Evolutionary conservation across 495 filamentous ascomycete genomes (phyloP), one percentile per base, ranked within the genome.

Genomic region (Evernia prunastri): DNA sequence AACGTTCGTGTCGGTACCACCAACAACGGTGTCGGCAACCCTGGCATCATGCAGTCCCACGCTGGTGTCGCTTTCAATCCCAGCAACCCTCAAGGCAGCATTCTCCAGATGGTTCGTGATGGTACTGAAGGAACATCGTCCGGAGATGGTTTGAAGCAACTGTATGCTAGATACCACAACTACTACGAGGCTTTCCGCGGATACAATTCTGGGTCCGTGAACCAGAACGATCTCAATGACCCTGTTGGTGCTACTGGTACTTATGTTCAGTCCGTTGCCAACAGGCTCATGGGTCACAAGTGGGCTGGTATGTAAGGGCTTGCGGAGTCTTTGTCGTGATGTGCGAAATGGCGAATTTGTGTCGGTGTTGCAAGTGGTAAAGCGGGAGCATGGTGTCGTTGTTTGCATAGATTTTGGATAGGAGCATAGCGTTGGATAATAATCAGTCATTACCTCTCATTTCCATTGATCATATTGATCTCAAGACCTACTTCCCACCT

Each of bases 1-100:
- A 77, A 75, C 63, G 74, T 77, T 5, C 75, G 76, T 23, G 74
- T 67, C 29, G 68, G 67, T 0, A 77, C 74, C 3, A 78, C 76
- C 23, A 72, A 70, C 72, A 72, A 73, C 61, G 72, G 72, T 37
- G 70, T 75, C 54, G 35, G 51, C 45, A 80, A 79, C 67, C 77
- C 77, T 1, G 77, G 77, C 12, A 68, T 80, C 23, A 76, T 80
- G 73, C 77, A 79, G 63, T 67, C 58, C 35, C 73, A 74, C 61
- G 64, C 73, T 40, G 74, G 74, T 11, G 56, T 49, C 23, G 18
- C 29, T 36, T 62, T 63, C 42, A 40, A 58, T 31, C 47, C 58
- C 11, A 51, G 31, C 18, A 20, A 62, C 35, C 71, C 73, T 10
- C n/a, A 29, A 20, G 65, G 53, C 35, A 58, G 59, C 33, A 75